Evolutionary conservation across 495 filamentous ascomycete genomes (phyloP), one percentile per base, ranked within the genome.

Genomic region (Aspergillus mulundensis): DNA sequence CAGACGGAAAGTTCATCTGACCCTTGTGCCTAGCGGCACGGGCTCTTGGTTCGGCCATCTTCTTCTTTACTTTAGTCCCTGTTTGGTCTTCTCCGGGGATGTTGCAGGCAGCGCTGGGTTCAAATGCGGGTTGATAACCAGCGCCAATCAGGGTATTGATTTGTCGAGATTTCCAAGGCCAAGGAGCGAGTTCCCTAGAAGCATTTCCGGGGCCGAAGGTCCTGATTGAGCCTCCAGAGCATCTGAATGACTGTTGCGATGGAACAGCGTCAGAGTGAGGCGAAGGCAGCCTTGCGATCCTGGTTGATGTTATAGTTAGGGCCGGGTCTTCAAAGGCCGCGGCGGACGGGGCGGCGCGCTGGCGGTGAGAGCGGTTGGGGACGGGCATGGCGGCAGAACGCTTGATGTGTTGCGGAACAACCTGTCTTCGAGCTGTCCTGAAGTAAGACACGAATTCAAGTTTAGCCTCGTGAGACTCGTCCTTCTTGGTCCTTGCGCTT

Each of bases 1-100:
- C 92, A 69, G 80, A 79, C 43, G 85, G 74, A 69, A 96, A 93
- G 69, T 93, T 95, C 78, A 90, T 87, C 66, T 95, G 90, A 60
- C 91, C 90, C 64, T 90, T 89, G 70, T 91, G 88, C 65, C 90
- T 86, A 59, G 84, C 87, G 57, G 84, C 85, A 63, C 88, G 84
- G 38, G 87, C 87, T 47, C 88, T 79, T 49, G 87, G 87, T 70
- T 92, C 88, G 67, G 88, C 72, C 75, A 78, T 77, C 11, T 50
- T 47, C 20, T 32, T 46, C 19, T 50, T 57, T 23, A 10, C 20
- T 21, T 59, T 44, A 14, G 36, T 15, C 6, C n/a, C 32, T 19
- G 38, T 41, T 21, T 23, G 15, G 36, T 38, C 21, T 21, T 12
- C 11, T 0, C 18, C 25, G 8, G 41, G 15, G 14, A 24, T 49